Percentiles rank a stretch among this genome's conserved stretches.
These are phyloP conservation scores for Alternaria sp. DNA, from an alignment of 2,329 filamentous ascomycete species.

Conservation along the genomic window DNA sequence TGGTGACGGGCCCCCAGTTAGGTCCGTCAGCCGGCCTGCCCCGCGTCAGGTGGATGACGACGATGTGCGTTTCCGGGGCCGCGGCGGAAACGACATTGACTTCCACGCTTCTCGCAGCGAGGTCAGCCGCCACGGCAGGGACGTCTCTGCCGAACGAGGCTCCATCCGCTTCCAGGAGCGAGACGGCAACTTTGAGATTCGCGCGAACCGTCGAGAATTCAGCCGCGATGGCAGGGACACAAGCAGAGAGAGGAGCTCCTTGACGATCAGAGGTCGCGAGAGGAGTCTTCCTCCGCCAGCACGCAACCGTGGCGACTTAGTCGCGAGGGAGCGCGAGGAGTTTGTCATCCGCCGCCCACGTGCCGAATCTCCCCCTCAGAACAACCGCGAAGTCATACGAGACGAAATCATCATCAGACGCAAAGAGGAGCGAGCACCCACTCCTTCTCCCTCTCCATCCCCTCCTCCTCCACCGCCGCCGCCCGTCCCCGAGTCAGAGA, in stretches of 20 bases:
- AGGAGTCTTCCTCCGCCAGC: constrained; percentile 50
- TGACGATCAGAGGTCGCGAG: constrained; percentile 48
- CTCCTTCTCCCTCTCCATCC: constrained; percentile 62
- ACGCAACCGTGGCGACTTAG: constrained; percentile 46
- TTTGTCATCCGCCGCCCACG: constrained; percentile 52
- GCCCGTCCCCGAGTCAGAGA: constrained; percentile 69
- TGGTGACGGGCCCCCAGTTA: constrained; percentile 50
- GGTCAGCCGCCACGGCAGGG: constrained; percentile 35
- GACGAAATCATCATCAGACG: constrained; percentile 57
- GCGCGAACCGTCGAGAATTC: constrained; percentile 48
- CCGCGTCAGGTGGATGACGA: constrained; percentile 54
- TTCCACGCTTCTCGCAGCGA: constrained; percentile 38
- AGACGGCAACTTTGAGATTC: constrained; percentile 54
- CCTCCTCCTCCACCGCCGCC: constrained; percentile 57
- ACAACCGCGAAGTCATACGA: constrained; percentile 49
- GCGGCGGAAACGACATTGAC: constrained; percentile 47
- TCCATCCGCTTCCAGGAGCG: constrained; percentile 45
- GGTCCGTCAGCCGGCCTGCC: constrained; percentile 30
- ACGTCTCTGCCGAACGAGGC: constrained; percentile 38
- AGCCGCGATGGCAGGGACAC: constrained; percentile 46
- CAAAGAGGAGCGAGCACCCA: constrained; percentile 58
- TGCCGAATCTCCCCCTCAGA: constrained; percentile 46
- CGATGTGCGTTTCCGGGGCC: constrained; percentile 59
- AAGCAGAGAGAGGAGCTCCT: constrained; percentile 47
- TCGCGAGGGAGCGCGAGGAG: constrained; percentile 54